phyloP scores from a whole-genome alignment of 1,284 basidiomycete genomes.

The Naganishia sp. region DNA sequence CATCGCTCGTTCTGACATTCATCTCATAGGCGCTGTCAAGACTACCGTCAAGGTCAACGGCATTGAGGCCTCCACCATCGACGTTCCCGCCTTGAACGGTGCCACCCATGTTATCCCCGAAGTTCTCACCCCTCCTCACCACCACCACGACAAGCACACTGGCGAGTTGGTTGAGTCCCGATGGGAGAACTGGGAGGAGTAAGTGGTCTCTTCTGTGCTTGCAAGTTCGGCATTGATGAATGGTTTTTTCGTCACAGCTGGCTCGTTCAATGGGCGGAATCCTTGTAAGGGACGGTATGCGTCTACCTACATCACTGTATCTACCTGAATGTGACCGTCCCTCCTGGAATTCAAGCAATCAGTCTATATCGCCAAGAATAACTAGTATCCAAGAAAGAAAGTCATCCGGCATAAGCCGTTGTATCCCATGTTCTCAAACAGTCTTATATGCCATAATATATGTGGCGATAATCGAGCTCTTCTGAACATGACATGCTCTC shows the following conservation, averaged over 20 bases:
- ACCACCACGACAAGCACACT: slow-evolving; percentile 45
- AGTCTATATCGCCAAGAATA: too few relatives aligned
- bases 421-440: too few relatives aligned
- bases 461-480: too few relatives aligned
- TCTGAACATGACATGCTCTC: too few relatives aligned
- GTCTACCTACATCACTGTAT: not conserved
- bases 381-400: too few relatives aligned
- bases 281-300: not conserved
- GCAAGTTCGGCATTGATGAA: not conserved
- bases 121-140: slow-evolving; percentile 60
- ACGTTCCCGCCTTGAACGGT: slow-evolving; percentile 65
- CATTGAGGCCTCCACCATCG: slow-evolving; percentile 57
- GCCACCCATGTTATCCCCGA: slow-evolving; percentile 62
- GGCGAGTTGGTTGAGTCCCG: slow-evolving; percentile 48
- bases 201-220: slow-evolving; percentile 33
- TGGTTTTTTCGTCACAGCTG: slow-evolving; percentile 30
- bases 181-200: slow-evolving; percentile 68
- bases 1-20: not conserved
- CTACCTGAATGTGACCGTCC: not conserved
- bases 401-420: too few relatives aligned
- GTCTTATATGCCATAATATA: too few relatives aligned
- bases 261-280: slow-evolving; percentile 45
- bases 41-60: slow-evolving; percentile 62
- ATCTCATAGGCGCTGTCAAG: slow-evolving; percentile 54
- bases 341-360: too few relatives aligned